Base-by-base conservation (phyloP, 1,284 basidiomycete genomes). In the Cryptococcus hybrid region DNA sequence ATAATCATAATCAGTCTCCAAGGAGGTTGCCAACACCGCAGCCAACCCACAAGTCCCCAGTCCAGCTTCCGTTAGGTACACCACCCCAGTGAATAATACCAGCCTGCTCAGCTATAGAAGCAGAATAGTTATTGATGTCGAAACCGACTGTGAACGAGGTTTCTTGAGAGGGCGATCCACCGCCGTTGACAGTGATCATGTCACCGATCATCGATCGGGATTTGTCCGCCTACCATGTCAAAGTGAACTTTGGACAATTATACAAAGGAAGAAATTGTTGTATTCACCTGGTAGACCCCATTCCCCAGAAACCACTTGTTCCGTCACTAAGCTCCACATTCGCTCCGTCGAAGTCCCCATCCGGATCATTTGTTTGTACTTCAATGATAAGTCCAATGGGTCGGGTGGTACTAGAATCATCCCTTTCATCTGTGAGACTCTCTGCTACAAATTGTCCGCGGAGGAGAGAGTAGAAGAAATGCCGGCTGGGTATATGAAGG, bases 71-170 rank as follows among this genome's bases (percentile, higher is more conserved):
- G 1, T 40, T n/a, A 0, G 72, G 73, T 18, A 66, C 71, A 7
- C 66, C 76, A 6, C 76, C 76, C 74, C 75, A 78, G 56, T 76
- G 72, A 1, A 77, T 52, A 0, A 47, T 61, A 0, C 76, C 76
- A 0, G 70, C 72, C 15, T 57, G 49, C 2, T 51, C 58, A 8
- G 51, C 40, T 3, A 51, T 39, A 12, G 53, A 44, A 3, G 39
- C 38, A 1, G 59, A 39, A 43, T 59, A 65, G 8, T 51, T 54
- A 7, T 45, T 50, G n/a, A 73, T 64, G 51, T 74, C 69, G 51
- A 74, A 63, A 9, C 73, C 72, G 35, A 77, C 61, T 5, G 68
- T 68, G 52, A 70, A 62, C 47, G 52, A 64, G 7, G 52, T 50
- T 7, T 49, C 56, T 42, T 59, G 47, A 0, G 57, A 49, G 6